Evolutionary conservation across 1,284 basidiomycete genomes (phyloP).

Genomic region (Trametes versicolor): DNA sequence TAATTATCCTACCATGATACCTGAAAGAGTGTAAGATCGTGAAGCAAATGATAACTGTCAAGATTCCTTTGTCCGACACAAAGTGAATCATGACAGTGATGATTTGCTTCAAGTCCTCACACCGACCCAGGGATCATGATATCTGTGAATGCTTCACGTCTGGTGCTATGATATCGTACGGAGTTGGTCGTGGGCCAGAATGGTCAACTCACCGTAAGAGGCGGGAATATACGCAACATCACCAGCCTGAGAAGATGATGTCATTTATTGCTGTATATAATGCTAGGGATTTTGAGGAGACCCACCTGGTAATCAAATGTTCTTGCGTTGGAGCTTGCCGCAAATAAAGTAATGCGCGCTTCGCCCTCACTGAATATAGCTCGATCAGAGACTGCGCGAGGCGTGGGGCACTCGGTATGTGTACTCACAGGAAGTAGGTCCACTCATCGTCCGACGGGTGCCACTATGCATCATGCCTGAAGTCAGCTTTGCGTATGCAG

Average conservation of each 20-base stretch:
- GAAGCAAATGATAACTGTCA: too few relatives aligned
- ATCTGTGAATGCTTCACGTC: too few relatives aligned
- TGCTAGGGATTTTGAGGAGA: neutral
- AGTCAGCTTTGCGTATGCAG: neutral
- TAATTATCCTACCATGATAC: too few relatives aligned
- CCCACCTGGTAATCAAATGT: conserved; percentile 73
- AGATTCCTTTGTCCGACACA: too few relatives aligned
- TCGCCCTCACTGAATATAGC: conserved; percentile 56
- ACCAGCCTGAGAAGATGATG: conserved; percentile 51
- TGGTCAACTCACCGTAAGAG: conserved; percentile 51
- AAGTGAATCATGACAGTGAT: too few relatives aligned
- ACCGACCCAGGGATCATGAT: too few relatives aligned
- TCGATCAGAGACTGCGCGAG: neutral
- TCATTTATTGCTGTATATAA: neutral
- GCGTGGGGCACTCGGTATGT: neutral
- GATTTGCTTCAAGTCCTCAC: too few relatives aligned
- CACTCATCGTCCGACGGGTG: conserved; percentile 77
- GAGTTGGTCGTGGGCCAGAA: too few relatives aligned
- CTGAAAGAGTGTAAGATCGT: too few relatives aligned
- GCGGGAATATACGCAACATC: conserved; percentile 68
- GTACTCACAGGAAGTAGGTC: conserved; percentile 42
- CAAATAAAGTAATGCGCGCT: conserved; percentile 72
- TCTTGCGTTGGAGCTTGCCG: conserved; percentile 64
- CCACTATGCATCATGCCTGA: conserved; percentile 55
- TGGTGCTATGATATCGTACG: too few relatives aligned